Conservation (phyloP, 805 yeast species). For the Saccharomycopsis selenospora region DNA sequence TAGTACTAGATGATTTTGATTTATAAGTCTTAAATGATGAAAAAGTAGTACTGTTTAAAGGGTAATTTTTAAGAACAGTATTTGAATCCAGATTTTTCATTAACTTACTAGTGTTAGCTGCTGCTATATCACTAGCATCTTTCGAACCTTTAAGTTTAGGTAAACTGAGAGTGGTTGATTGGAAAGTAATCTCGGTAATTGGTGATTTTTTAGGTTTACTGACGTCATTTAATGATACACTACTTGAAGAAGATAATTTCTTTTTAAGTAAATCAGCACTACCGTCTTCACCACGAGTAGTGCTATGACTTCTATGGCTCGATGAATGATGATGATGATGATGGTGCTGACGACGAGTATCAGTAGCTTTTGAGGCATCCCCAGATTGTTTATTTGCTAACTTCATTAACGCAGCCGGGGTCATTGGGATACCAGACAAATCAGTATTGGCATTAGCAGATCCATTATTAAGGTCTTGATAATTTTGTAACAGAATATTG, state of each 20-base stretch:
- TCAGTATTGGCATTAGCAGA: too few relatives aligned
- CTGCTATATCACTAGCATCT: too few relatives aligned
- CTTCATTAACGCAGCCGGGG: slow-evolving; percentile 21
- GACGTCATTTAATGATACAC: slow-evolving; percentile 22
- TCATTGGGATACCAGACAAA: slow-evolving; percentile 12
- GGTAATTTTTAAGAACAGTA: not conserved
- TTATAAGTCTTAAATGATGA: slow-evolving; percentile 20
- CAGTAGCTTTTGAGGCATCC: slow-evolving; percentile 2
- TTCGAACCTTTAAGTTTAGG: not conserved
- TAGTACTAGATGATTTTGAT: slow-evolving; percentile 9
- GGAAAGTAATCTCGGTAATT: slow-evolving; percentile 17
- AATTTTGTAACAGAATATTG: not conserved
- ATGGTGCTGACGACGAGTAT: slow-evolving; percentile 11
- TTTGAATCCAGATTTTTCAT: not conserved
- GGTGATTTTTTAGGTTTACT: slow-evolving; percentile 21
- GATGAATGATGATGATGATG: not conserved
- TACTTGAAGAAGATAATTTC: slow-evolving; percentile 23
- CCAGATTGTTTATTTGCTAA: slow-evolving; percentile 3
- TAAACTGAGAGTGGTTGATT: not conserved
- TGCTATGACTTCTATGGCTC: slow-evolving; percentile 17
- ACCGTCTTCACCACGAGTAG: slow-evolving; percentile 27
- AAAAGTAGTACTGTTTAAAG: slow-evolving; percentile 7
- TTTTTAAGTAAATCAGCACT: slow-evolving; percentile 23
- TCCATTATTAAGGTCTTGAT: too few relatives aligned
- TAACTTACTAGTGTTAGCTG: too few relatives aligned